Conservation (phyloP, 1,139 yeast genomes). For the Geotrichum histeridarum region DNA sequence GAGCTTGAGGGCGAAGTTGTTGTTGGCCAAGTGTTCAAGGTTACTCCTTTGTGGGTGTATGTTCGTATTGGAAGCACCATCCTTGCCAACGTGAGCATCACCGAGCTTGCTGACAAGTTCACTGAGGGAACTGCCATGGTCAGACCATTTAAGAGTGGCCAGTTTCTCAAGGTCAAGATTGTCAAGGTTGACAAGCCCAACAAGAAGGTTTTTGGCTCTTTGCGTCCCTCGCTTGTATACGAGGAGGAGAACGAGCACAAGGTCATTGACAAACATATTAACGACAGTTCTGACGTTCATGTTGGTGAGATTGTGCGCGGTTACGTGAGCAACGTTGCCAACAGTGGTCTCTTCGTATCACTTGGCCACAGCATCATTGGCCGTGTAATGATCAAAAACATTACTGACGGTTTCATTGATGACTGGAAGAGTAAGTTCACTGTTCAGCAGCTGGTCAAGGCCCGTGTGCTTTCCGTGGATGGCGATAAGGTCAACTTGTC, state of each 20-base stretch:
- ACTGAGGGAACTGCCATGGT: slow-evolving; percentile 33
- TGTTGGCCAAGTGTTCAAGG: slow-evolving; percentile 63
- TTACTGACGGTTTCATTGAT: slow-evolving; percentile 73
- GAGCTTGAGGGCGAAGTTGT: slow-evolving; percentile 47
- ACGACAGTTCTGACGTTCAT: slow-evolving; percentile 50
- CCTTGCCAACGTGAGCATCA: slow-evolving; percentile 59
- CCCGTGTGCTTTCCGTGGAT: slow-evolving; percentile 59
- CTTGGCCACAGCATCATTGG: slow-evolving; percentile 71
- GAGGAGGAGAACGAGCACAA: slow-evolving; percentile 32
- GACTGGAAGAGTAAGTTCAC: slow-evolving; percentile 82
- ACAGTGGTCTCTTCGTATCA: slow-evolving; percentile 74
- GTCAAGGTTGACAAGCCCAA: slow-evolving; percentile 50
- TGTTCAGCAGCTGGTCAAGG: slow-evolving; percentile 68
- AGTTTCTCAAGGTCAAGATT: slow-evolving; percentile 53
- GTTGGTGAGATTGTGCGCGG: slow-evolving; percentile 76
- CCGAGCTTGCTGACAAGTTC: slow-evolving; percentile 76
- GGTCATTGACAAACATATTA: slow-evolving; percentile 52
- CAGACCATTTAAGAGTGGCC: slow-evolving; percentile 36
- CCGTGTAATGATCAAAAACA: slow-evolving; percentile 72
- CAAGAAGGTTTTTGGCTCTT: slow-evolving; percentile 57
- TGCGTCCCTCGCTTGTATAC: slow-evolving; percentile 44
- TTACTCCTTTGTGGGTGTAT: slow-evolving; percentile 57
- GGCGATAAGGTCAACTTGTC: slow-evolving; percentile 64
- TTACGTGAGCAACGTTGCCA: slow-evolving; percentile 66
- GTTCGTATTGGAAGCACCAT: slow-evolving; percentile 55